Conservation (phyloP, 345 rosid species). For the Pseudoturritis turrita region DNA sequence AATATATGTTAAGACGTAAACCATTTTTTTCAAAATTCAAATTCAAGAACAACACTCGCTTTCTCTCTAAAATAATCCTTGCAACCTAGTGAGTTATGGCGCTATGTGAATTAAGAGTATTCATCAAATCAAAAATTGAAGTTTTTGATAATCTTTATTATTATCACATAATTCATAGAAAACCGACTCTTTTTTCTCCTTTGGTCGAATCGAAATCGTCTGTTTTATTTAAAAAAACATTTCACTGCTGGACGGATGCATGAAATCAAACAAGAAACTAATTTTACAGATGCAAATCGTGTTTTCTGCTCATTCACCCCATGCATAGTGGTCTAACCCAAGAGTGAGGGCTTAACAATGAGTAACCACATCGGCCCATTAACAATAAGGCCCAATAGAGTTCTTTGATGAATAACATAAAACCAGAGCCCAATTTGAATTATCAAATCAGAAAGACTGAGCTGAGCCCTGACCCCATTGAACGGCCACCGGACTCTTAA, state of each 20-base stretch:
- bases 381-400: neutral
- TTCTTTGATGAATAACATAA: neutral
- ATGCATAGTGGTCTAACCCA: constrained; percentile 5
- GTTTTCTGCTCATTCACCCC: constrained; percentile 1
- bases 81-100: too few relatives aligned
- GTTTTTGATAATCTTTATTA: neutral
- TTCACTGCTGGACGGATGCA: neutral
- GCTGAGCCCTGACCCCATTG: constrained; percentile 47
- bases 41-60: too few relatives aligned
- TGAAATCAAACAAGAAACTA: neutral
- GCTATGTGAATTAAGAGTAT: neutral
- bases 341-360: neutral
- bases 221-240: neutral
- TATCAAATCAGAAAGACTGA: constrained; percentile 35
- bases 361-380: neutral
- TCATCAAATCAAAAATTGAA: neutral
- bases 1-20: too few relatives aligned
- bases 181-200: neutral
- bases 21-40: too few relatives aligned
- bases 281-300: constrained; percentile 11
- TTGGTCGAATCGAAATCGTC: neutral
- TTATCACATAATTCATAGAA: too few relatives aligned
- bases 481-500: constrained; percentile 69
- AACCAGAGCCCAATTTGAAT: neutral
- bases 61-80: too few relatives aligned